A percentile compares a stretch with the other conserved stretches of the same genome.
phyloP scores from a whole-genome alignment of 1,284 basidiomycete species.

The Apiotrichum mycotoxinovorans region DNA sequence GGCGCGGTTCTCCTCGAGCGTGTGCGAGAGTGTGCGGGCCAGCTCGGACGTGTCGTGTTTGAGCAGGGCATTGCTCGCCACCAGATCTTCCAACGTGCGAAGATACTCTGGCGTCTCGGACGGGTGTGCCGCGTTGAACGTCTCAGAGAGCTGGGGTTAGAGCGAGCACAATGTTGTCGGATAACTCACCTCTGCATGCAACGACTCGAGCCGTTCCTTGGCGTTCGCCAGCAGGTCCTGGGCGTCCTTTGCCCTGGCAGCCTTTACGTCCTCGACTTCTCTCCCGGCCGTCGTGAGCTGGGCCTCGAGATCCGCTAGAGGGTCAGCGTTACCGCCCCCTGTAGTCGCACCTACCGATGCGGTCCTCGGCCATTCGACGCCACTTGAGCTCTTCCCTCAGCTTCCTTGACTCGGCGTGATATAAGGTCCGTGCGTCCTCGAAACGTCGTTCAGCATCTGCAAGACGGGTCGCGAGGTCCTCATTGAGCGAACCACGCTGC shows the following conservation, averaged over 20 bases:
- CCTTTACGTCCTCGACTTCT: constrained; percentile 62
- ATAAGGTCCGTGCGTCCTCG: constrained; percentile 81
- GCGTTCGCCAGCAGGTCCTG: constrained; percentile 70
- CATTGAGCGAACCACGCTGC: not conserved
- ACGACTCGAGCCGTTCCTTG: constrained; percentile 60
- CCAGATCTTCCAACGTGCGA: constrained; percentile 70
- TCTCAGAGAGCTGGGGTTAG: constrained; percentile 31
- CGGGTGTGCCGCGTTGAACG: constrained; percentile 34
- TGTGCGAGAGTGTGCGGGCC: constrained; percentile 64
- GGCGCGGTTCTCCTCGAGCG: constrained; percentile 68
- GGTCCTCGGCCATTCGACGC: constrained; percentile 36
- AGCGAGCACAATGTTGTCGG: too few relatives aligned
- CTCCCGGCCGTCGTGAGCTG: constrained; percentile 64
- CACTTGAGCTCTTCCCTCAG: constrained; percentile 58
- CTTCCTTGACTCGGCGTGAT: constrained; percentile 67
- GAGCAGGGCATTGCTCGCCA: constrained; percentile 74
- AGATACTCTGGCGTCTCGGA: constrained; percentile 46
- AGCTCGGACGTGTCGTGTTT: constrained; percentile 77
- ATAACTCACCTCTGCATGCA: constrained; percentile 53
- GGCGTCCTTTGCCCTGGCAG: constrained; percentile 64
- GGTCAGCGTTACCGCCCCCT: constrained; percentile 2
- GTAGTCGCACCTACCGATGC: constrained; percentile 31
- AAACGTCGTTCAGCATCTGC: constrained; percentile 53
- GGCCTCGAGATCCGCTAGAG: constrained; percentile 65
- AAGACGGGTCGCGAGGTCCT: constrained; percentile 52